Base-by-base conservation (phyloP, 768 basidiomycete species). In the Dioszegia hungarica region DNA sequence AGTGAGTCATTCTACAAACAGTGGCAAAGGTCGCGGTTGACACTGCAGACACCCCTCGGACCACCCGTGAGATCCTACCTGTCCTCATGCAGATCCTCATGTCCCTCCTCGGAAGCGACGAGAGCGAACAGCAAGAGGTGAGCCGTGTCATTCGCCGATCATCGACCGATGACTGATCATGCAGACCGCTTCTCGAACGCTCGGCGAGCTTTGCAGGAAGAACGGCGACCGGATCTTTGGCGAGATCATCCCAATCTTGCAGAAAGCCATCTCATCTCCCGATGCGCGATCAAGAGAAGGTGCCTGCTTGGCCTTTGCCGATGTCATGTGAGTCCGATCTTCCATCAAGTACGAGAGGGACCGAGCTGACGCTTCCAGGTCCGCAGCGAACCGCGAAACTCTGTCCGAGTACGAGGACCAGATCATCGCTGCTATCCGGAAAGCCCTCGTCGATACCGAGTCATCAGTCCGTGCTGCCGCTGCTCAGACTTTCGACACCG, bases 61-160 rank as follows among this genome's bases (percentile, higher is more conserved):
- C 72, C 9, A 71, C 75, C 19, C 86, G 92, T 59, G 94, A 98
- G 74, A 87, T 98, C 58, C 80, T 99, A 39, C 86, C 89, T 1
- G 85, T 91, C 55, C 82, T 99, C 64, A 81, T 94, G 56, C 88
- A 89, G 73, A 82, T 92, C 59, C 80, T 98, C 54, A 78, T 81
- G 56, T 78, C 75, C 10, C 70, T 95, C 15, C 83, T 95, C 41
- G 87, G 90, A 22, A 84, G 84, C 54, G 81, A 85, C 40, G 88
- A 89, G 62, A 79, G 80, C 56, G 94, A 98, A 62, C 90, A 93
- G 70, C 85, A 90, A 78, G 93, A 98, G 84, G 91, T 90, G 56
- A 40, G 74, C 59, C 9, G 9, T 14, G 14, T 29, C 8, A 3
- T 6, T 20, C n/a, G 19, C n/a, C 10, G 20, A 27, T 6, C 20